Evolutionary conservation across 768 basidiomycete species (phyloP).

Genomic region (Mrakia hoshinonis): DNA sequence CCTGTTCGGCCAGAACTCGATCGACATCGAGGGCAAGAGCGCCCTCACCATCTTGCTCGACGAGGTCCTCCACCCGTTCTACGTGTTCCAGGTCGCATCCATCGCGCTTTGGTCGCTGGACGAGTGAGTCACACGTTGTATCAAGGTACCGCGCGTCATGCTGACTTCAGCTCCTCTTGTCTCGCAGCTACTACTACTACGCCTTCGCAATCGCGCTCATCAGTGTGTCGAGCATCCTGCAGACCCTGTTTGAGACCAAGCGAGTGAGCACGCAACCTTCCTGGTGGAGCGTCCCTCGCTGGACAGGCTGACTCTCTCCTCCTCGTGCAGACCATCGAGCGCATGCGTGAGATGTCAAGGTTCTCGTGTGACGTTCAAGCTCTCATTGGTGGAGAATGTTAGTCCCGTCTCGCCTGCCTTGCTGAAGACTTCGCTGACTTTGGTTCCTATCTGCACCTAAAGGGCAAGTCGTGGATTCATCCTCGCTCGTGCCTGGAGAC

Average conservation of each 20-base stretch:
- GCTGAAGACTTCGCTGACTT: not conserved
- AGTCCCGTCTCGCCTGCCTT: not conserved
- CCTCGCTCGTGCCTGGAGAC: constrained; percentile 80
- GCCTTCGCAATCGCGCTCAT: constrained; percentile 94
- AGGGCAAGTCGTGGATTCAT: constrained; percentile 69
- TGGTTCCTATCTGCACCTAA: constrained; percentile 3
- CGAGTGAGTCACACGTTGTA: constrained; percentile 45
- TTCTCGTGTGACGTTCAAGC: constrained; percentile 71
- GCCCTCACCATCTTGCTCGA: constrained; percentile 69
- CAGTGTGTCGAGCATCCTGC: constrained; percentile 68
- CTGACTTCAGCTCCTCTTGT: not conserved
- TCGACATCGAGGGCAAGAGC: constrained; percentile 84
- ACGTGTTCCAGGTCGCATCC: constrained; percentile 95
- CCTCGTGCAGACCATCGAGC: constrained; percentile 60
- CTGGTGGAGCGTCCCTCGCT: not conserved
- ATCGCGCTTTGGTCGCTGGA: constrained; percentile 90
- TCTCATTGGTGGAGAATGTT: constrained; percentile 63
- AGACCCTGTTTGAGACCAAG: constrained; percentile 84
- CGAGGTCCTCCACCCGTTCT: constrained; percentile 95
- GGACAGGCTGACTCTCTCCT: not conserved
- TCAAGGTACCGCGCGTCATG: not conserved
- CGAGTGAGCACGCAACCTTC: constrained; percentile 40
- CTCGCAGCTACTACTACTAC: constrained; percentile 53
- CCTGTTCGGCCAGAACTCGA: constrained; percentile 74
- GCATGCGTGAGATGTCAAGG: constrained; percentile 94